These are phyloP conservation scores for Hydnomerulius pinastri DNA, from an alignment of 768 basidiomycete genomes.

Conservation along the genomic window DNA sequence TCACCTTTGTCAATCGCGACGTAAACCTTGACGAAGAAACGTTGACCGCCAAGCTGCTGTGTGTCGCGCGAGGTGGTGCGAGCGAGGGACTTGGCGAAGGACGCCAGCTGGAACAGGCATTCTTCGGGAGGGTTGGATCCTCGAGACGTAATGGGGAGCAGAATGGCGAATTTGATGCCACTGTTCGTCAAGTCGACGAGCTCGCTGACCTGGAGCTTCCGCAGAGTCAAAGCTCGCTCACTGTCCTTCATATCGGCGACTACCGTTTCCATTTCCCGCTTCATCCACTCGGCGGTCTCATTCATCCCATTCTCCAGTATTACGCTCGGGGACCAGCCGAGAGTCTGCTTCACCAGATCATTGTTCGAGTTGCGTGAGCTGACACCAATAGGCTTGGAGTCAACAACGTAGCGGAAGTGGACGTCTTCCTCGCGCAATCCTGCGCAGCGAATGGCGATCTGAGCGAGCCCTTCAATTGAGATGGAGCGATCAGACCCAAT, in stretches of 20 bases:
- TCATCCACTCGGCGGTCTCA: conserved; percentile 50
- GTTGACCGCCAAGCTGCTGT: conserved; percentile 28
- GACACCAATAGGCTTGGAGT: conserved; percentile 46
- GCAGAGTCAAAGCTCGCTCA: conserved; percentile 18
- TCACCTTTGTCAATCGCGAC: conserved; percentile 57
- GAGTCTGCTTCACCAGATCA: conserved; percentile 25
- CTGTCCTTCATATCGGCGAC: conserved; percentile 5
- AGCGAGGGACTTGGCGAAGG: conserved; percentile 45
- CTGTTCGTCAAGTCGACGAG: conserved; percentile 39
- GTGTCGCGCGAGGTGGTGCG: conserved; percentile 50
- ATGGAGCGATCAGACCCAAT: conserved; percentile 52
- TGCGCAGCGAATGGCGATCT: conserved; percentile 38
- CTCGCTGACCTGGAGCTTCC: conserved; percentile 34
- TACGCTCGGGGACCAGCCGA: conserved; percentile 46
- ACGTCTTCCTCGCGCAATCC: conserved; percentile 32
- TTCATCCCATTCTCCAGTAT: conserved; percentile 50
- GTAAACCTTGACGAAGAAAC: conserved; percentile 46
- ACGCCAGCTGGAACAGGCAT: conserved; percentile 44
- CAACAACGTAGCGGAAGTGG: conserved; percentile 25
- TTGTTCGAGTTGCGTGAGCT: conserved; percentile 56
- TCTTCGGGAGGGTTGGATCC: conserved; percentile 33
- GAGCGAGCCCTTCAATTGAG: conserved; percentile 43
- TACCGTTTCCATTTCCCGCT: conserved; percentile 34
- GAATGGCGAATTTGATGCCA: conserved; percentile 47
- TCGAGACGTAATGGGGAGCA: conserved; percentile 61